These are phyloP conservation scores for Coleophoma crateriformis DNA, from an alignment of 2,329 filamentous ascomycete species.

Conservation along the genomic window DNA sequence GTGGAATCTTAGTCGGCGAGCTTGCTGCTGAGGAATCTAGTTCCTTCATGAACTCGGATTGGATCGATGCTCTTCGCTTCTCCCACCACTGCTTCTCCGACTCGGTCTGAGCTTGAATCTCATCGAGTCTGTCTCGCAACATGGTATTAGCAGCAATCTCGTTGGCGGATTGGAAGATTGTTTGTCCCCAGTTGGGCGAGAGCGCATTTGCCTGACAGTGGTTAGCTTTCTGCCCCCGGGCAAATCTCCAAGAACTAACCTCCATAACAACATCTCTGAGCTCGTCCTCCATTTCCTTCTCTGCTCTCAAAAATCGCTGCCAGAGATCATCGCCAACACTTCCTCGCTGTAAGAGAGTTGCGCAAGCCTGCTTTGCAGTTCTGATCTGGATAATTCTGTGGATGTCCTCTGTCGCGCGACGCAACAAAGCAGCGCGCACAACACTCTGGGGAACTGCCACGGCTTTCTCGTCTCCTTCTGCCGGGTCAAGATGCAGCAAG, in stretches of 20 bases:
- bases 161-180: conserved; percentile 95
- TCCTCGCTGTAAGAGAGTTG: conserved; percentile 76
- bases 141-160: conserved; percentile 85
- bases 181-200: conserved; percentile 81
- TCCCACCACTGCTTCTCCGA: conserved; percentile 92
- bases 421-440: conserved; percentile 80
- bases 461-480: conserved; percentile 58
- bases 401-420: conserved; percentile 89
- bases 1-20: conserved; percentile 29
- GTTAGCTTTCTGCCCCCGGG: too few species aligned
- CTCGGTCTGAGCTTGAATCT: conserved; percentile 65
- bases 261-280: conserved; percentile 89
- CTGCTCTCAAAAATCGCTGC: conserved; percentile 85
- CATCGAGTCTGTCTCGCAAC: conserved; percentile 68
- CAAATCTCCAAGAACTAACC: conserved; percentile 44
- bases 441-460: conserved; percentile 74
- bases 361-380: conserved; percentile 81
- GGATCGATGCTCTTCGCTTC: conserved; percentile 68
- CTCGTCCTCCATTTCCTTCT: conserved; percentile 97
- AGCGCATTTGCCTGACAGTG: conserved; percentile 78
- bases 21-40: conserved; percentile 57
- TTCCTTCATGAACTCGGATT: conserved; percentile 79
- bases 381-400: conserved; percentile 84
- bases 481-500: conserved; percentile 72
- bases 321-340: conserved; percentile 95